Conservation (phyloP, 768 basidiomycete genomes). For the Rhodotorula babjevae region DNA sequence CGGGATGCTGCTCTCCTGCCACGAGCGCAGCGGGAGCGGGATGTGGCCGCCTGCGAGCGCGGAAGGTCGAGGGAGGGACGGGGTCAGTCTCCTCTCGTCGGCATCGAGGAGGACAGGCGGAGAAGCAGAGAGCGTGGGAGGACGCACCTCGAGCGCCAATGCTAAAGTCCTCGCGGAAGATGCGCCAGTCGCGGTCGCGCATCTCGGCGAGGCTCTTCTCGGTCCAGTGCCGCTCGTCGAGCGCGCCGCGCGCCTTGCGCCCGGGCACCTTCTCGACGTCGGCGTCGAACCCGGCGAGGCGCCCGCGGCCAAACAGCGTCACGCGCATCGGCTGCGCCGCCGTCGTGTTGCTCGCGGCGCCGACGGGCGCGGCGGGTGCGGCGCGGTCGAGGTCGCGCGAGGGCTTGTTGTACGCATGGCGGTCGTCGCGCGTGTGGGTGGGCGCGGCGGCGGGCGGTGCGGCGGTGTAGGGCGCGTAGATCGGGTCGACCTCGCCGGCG, state of each 20-base stretch:
- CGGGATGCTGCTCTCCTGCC: conserved; percentile 84
- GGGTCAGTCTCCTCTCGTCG: neutral
- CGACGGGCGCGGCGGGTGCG: conserved; percentile 51
- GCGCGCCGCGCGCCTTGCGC: conserved; percentile 69
- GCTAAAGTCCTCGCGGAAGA: conserved; percentile 97
- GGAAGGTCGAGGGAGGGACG: neutral
- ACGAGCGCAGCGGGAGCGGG: conserved; percentile 86
- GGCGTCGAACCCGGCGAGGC: conserved; percentile 24
- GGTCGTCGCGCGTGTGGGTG: neutral
- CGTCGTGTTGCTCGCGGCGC: neutral
- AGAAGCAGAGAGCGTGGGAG: neutral
- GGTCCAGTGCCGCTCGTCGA: conserved; percentile 96
- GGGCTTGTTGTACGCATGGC: neutral
- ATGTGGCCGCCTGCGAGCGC: conserved; percentile 70
- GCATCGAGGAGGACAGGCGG: neutral
- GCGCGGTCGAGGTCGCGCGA: conserved; percentile 60
- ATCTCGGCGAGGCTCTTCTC: conserved; percentile 88
- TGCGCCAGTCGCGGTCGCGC: conserved; percentile 98
- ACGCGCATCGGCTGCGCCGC: conserved; percentile 7
- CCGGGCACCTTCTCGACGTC: conserved; percentile 52
- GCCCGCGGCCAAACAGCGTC: conserved; percentile 18
- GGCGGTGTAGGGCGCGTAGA: conserved; percentile 36
- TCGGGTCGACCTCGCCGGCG: conserved; percentile 46
- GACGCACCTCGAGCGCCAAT: conserved; percentile 78
- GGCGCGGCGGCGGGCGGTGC: neutral